Conservation (phyloP, 75 land plant genomes). For the Pinus taeda region DNA sequence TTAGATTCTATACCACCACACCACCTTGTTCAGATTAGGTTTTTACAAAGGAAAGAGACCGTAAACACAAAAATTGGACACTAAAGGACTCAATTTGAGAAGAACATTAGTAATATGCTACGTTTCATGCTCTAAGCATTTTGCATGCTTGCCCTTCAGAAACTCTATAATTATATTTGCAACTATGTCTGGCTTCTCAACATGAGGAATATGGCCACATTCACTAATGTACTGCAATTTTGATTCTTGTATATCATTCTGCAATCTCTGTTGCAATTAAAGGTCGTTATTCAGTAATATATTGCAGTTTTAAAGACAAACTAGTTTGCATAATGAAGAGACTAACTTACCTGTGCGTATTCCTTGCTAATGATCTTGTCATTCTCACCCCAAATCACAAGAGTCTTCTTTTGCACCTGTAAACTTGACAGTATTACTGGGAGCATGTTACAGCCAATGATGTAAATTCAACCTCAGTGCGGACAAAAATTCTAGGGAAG, state of each 20-base stretch:
- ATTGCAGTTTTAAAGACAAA: neutral
- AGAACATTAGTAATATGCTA: too few species aligned
- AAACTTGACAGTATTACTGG: constrained; percentile 8
- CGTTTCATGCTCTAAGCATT: neutral
- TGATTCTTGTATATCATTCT: constrained; percentile 51
- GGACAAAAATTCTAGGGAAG: neutral
- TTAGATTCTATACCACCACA: too few species aligned
- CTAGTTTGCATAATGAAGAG: neutral
- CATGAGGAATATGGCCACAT: constrained; percentile 89
- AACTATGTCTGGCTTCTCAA: constrained; percentile 64
- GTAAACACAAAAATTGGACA: too few species aligned
- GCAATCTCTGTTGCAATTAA: constrained; percentile 59
- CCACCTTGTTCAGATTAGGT: too few species aligned
- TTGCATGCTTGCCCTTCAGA: constrained; percentile 13
- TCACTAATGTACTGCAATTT: constrained; percentile 40
- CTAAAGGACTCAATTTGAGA: too few species aligned
- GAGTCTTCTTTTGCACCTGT: constrained; percentile 76
- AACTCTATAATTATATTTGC: constrained; percentile 56
- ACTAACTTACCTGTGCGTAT: constrained; percentile 54
- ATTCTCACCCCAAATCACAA: constrained; percentile 94
- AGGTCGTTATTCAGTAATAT: neutral
- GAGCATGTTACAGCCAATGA: neutral
- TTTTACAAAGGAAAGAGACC: too few species aligned
- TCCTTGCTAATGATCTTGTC: constrained; percentile 70
- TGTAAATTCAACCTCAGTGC: neutral